A percentile compares a stretch with the other conserved stretches of the same genome.
phyloP scores from a whole-genome alignment of 257 asterid genomes.

The Nicotiana undulata region DNA sequence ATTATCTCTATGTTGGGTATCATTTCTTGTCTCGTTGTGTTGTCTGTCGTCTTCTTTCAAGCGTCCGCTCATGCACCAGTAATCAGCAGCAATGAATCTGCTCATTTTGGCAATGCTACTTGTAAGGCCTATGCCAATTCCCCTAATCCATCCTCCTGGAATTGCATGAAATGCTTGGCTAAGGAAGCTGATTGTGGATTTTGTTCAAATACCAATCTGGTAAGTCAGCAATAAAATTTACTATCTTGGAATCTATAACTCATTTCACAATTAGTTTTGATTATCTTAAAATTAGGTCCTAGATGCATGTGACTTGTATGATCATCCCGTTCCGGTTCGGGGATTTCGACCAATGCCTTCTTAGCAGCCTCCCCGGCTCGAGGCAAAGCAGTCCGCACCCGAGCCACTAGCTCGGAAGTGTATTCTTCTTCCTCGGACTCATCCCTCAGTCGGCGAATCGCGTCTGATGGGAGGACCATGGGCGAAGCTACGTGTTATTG shows the following conservation, averaged over 20 bases:
- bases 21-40: conserved; percentile 14
- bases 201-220: conserved; percentile 8
- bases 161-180: conserved; percentile 13
- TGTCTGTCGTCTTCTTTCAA: conserved; percentile 16
- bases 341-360: too few relatives aligned
- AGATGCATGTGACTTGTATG: neutral
- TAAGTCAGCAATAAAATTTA: neutral
- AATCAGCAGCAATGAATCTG: neutral
- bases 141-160: conserved; percentile 10
- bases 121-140: conserved; percentile 2
- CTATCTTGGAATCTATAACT: neutral
- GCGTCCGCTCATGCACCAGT: conserved; percentile 8
- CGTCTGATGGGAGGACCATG: too few relatives aligned
- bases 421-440: too few relatives aligned
- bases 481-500: too few relatives aligned
- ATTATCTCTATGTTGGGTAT: conserved; percentile 26
- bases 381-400: too few relatives aligned
- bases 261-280: neutral
- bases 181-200: conserved; percentile 11
- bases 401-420: too few relatives aligned
- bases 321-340: too few relatives aligned
- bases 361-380: too few relatives aligned
- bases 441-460: too few relatives aligned
- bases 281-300: neutral
- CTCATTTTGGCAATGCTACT: conserved; percentile 8